Percentiles rank a stretch among this genome's conserved stretches.
phyloP scores from a whole-genome alignment of 495 filamentous ascomycete genomes.

The Thermothielavioides terrestris region DNA sequence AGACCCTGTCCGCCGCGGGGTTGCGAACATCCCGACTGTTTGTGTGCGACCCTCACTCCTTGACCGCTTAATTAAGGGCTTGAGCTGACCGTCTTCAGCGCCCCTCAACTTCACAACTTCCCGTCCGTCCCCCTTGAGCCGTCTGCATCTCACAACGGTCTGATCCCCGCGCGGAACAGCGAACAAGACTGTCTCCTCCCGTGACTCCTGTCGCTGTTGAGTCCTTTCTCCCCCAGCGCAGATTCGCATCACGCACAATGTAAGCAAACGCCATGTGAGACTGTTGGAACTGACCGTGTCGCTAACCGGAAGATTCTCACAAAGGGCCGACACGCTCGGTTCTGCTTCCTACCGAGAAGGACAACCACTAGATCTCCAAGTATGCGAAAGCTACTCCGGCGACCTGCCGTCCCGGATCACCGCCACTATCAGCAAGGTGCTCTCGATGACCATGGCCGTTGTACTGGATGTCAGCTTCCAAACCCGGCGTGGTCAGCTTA shows the following conservation, averaged over 20 bases:
- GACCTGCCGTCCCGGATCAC: slow-evolving; percentile 1
- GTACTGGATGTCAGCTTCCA: slow-evolving; percentile 7
- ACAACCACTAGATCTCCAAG: neutral
- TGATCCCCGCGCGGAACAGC: slow-evolving; percentile 1
- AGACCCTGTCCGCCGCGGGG: too few species aligned
- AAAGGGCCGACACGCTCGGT: slow-evolving; percentile 5
- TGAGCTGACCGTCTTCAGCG: slow-evolving; percentile 2
- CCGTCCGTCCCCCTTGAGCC: neutral
- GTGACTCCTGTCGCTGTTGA: neutral
- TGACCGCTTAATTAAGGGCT: neutral
- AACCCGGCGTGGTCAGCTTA: neutral
- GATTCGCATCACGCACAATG: neutral
- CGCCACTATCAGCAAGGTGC: slow-evolving; percentile 4
- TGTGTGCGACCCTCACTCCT: too few species aligned
- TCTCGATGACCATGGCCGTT: slow-evolving; percentile 7
- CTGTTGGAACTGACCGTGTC: neutral
- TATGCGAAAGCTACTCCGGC: slow-evolving; percentile 3
- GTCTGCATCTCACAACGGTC: slow-evolving; percentile 4
- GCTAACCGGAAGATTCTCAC: slow-evolving; percentile 2
- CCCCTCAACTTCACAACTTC: slow-evolving; percentile 1
- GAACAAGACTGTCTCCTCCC: neutral
- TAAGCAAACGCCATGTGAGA: slow-evolving; percentile 2
- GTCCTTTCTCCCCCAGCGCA: slow-evolving; percentile 1
- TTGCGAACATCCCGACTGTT: too few species aligned
- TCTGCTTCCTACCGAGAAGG: slow-evolving; percentile 1